phyloP scores from a whole-genome alignment of 192 early-diverging fungal species.

The Borealophlyctis nickersoniae region DNA sequence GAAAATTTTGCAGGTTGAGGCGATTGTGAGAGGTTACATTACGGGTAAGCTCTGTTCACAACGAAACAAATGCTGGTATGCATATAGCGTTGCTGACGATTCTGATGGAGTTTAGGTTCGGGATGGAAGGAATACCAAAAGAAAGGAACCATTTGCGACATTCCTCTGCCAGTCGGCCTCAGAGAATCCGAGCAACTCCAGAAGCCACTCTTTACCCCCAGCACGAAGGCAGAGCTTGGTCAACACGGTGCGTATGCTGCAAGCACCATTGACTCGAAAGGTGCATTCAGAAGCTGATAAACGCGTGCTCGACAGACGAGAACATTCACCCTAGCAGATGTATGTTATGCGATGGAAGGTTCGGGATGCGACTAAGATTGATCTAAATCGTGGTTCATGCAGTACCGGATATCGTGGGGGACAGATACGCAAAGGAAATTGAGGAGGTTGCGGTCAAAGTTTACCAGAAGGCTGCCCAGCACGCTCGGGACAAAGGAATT shows the following conservation, averaged over 20 bases:
- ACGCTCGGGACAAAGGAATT: conserved; percentile 79
- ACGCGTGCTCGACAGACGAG: too few relatives aligned
- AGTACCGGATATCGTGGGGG: conserved; percentile 81
- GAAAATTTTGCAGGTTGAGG: conserved; percentile 91
- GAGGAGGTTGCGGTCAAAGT: conserved; percentile 69
- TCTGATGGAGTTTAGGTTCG: conserved; percentile 61
- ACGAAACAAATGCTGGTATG: too few relatives aligned
- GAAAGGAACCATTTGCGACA: conserved; percentile 91
- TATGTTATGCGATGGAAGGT: conserved; percentile 23
- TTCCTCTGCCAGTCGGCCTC: conserved; percentile 74
- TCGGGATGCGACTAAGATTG: too few relatives aligned
- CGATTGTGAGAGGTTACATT: conserved; percentile 97
- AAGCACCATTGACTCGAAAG: conserved; percentile 18
- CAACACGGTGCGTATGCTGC: conserved; percentile 71
- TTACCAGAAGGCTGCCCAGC: conserved; percentile 85
- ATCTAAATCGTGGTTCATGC: too few relatives aligned
- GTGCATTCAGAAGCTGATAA: too few relatives aligned
- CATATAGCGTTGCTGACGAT: too few relatives aligned
- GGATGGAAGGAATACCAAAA: conserved; percentile 94
- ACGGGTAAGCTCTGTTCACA: conserved; percentile 54
- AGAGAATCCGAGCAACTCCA: conserved; percentile 82
- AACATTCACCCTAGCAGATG: conserved; percentile 94
- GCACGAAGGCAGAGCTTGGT: conserved; percentile 98
- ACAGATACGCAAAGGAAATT: conserved; percentile 71
- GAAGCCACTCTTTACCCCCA: conserved; percentile 88